Conservation (phyloP, 805 yeast species). For the Wickerhamiella hasegawae region DNA sequence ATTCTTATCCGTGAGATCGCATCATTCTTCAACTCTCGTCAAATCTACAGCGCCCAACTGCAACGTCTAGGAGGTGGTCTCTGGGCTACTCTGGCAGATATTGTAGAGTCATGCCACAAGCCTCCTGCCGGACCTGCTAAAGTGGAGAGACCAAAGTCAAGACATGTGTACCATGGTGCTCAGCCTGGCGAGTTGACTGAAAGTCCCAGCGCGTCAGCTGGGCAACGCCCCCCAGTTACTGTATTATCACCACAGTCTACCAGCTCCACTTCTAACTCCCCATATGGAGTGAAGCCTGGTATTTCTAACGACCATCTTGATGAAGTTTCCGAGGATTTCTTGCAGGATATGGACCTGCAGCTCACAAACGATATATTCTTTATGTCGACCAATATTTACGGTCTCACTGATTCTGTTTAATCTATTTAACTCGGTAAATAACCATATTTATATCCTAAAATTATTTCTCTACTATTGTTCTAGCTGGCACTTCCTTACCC, state of each 20-base stretch:
- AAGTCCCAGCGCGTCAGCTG: too few species aligned
- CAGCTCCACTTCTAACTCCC: too few species aligned
- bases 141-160: too few species aligned
- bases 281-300: neutral
- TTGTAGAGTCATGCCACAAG: neutral
- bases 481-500: too few species aligned
- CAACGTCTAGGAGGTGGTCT: neutral
- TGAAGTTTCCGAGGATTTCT: conserved; percentile 1
- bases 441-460: too few species aligned
- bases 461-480: too few species aligned
- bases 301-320: neutral
- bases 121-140: neutral
- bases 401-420: too few species aligned
- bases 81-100: neutral
- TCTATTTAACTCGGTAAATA: too few species aligned
- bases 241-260: too few species aligned
- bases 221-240: too few species aligned
- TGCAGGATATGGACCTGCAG: conserved; percentile 4
- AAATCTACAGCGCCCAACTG: neutral
- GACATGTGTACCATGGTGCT: too few species aligned
- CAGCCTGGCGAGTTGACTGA: too few species aligned
- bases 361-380: conserved; percentile 1
- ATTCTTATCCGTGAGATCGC: neutral
- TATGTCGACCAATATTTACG: conserved; percentile 1
- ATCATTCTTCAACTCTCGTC: neutral